Conservation (phyloP, 768 basidiomycete species). For the Flagelloscypha sp. region DNA sequence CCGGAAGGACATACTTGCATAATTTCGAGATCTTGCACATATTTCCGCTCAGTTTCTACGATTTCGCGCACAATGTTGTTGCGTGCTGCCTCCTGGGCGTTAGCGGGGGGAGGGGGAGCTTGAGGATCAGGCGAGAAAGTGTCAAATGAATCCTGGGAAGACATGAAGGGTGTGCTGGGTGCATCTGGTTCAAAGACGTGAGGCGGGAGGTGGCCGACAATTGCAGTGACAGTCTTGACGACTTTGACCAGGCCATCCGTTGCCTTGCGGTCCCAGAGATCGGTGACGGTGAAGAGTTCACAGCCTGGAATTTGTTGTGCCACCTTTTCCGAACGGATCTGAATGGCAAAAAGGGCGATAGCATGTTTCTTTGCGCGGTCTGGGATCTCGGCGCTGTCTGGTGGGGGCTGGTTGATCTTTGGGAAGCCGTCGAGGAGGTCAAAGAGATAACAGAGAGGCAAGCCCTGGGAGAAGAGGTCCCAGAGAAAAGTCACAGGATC, state of each 20-base stretch:
- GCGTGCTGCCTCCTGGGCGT: conserved; percentile 57
- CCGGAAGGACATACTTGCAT: conserved; percentile 66
- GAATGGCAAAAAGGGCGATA: conserved; percentile 88
- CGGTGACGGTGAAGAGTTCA: conserved; percentile 84
- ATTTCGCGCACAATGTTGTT: conserved; percentile 82
- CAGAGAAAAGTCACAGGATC: conserved; percentile 94
- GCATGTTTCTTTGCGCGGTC: conserved; percentile 87
- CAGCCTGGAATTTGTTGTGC: conserved; percentile 55
- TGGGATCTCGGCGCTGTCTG: conserved; percentile 59
- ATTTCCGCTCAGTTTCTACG: conserved; percentile 92
- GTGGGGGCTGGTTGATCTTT: conserved; percentile 50
- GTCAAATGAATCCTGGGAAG: conserved; percentile 53
- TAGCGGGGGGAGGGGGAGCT: conserved; percentile 32
- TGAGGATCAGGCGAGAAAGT: conserved; percentile 41
- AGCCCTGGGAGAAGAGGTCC: conserved; percentile 88
- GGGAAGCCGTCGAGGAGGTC: conserved; percentile 72
- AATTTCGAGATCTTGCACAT: conserved; percentile 92
- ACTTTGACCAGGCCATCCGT: conserved; percentile 96
- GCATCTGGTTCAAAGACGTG: conserved; percentile 59
- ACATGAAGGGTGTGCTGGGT: conserved; percentile 47
- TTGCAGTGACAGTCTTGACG: conserved; percentile 77
- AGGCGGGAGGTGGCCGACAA: conserved; percentile 68
- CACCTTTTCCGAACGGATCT: conserved; percentile 59
- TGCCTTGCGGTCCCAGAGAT: conserved; percentile 83
- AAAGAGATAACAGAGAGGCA: conserved; percentile 92